Conservation (phyloP, 78 protist genomes). For the Mantamonas sphyraenae region DNA sequence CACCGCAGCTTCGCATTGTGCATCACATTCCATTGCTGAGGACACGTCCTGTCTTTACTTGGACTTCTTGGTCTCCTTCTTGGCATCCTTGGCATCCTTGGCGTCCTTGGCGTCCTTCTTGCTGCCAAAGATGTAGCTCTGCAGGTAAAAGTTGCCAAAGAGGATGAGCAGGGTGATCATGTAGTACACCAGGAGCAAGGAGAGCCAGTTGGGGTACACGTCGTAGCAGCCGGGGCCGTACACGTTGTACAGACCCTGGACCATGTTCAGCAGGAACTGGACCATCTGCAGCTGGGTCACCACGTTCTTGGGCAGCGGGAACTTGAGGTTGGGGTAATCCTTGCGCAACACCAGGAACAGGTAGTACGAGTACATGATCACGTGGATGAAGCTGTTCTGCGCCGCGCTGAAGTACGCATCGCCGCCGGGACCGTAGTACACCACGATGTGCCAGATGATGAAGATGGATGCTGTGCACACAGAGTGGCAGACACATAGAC, state of each 20-base stretch:
- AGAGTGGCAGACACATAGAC: no score
- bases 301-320: constrained; percentile 18
- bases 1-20: no score
- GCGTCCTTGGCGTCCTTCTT: neutral
- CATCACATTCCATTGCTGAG: no score
- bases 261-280: constrained; percentile 32
- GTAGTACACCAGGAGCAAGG: constrained; percentile 28
- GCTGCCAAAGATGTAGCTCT: constrained; percentile 13
- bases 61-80: no score
- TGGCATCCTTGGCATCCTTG: no score
- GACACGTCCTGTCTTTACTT: no score
- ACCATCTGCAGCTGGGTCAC: constrained; percentile 48
- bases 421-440: constrained; percentile 41
- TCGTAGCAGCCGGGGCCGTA: neutral
- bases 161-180: constrained; percentile 35
- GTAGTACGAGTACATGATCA: constrained; percentile 53
- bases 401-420: constrained; percentile 32
- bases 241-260: neutral
- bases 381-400: constrained; percentile 39
- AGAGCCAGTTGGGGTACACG: constrained; percentile 40
- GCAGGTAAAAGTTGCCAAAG: constrained; percentile 37
- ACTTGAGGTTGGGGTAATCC: neutral
- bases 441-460: constrained; percentile 38
- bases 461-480: no score
- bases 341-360: no score